phyloP scores from a whole-genome alignment of 176 grass and related monocot genomes.

The Aegilops tauschii region DNA sequence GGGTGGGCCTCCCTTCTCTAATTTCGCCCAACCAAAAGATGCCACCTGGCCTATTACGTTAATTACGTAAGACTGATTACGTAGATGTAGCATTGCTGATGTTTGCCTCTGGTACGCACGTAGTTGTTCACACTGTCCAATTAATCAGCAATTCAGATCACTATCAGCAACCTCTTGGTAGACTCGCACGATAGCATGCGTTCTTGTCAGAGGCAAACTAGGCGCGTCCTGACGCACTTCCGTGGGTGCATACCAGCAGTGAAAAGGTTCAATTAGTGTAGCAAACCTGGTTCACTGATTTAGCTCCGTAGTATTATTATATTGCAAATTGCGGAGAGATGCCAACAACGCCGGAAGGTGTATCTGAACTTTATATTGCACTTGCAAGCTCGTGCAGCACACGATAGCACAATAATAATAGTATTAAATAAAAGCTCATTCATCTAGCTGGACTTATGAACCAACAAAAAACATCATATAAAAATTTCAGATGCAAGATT shows the following conservation, averaged over 20 bases:
- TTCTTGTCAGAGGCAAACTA: not conserved
- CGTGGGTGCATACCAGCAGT: conserved; percentile 8
- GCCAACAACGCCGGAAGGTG: not conserved
- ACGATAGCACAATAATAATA: too few species aligned
- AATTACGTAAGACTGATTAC: too few species aligned
- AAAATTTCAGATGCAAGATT: too few species aligned
- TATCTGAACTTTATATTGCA: not conserved
- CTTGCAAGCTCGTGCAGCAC: too few species aligned
- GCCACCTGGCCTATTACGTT: too few species aligned
- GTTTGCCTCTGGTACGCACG: not conserved
- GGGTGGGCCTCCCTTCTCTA: too few species aligned
- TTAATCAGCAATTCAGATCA: not conserved
- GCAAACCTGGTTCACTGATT: not conserved
- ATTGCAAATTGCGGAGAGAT: not conserved
- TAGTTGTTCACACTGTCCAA: not conserved
- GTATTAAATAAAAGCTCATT: too few species aligned
- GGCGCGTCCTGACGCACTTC: conserved; percentile 23
- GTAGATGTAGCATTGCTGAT: too few species aligned
- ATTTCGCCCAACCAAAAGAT: too few species aligned
- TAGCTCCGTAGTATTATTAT: not conserved
- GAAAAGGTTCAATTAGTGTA: not conserved
- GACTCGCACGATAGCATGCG: not conserved
- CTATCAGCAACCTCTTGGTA: not conserved
- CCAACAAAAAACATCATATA: too few species aligned
- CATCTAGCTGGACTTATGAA: too few species aligned